Evolutionary conservation across 495 filamentous ascomycete genomes (phyloP), one percentile per base, ranked within the genome.

Genomic region (Penicillium desertorum): DNA sequence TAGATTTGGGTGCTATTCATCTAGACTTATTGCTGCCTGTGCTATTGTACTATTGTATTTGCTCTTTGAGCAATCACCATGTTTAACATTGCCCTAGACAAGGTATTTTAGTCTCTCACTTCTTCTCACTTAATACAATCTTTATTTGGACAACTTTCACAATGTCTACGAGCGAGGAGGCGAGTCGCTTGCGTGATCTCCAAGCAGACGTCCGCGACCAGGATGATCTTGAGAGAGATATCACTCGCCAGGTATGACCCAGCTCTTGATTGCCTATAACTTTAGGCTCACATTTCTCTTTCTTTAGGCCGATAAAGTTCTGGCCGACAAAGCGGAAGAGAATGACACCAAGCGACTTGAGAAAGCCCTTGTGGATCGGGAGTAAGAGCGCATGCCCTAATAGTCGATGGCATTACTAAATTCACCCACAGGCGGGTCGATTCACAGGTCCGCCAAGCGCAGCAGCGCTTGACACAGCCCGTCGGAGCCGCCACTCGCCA

Each of bases 291-390:
- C 54, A 5, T 6, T 20, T 30, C 12, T 37, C 3, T 25, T 23
- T 43, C 16, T 19, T 30, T 77, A 96, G 76, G 92, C 93, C 1
- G 91, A 90, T 61, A 81, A 83, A 57, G 75, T 89, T 11, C 79
- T 97, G 45, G 83, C 83, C 27, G 89, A 92, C 60, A 87, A 89
- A 64, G 92, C 93, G 23, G 87, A 97, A 66, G 90, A 94, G 72
- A 83, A 87, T 49, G 94, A 98, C 61, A 81, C 84, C 56, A 94
- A 91, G 67, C 84, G 93, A 56, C 82, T 96, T 50, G 88, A 93
- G 49, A 94, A 90, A 68, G 85, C 88, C 1, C 72, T 81, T 47
- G 71, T 61, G 2, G 84, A 84, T 36, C 88, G 85, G 65, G 77
- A 83, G 77, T 82, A 74, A 55, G 71, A 23, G 27, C 6, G 19